These are phyloP conservation scores for Ustilago sp. DNA, from an alignment of 1,284 basidiomycete species.

Conservation along the genomic window DNA sequence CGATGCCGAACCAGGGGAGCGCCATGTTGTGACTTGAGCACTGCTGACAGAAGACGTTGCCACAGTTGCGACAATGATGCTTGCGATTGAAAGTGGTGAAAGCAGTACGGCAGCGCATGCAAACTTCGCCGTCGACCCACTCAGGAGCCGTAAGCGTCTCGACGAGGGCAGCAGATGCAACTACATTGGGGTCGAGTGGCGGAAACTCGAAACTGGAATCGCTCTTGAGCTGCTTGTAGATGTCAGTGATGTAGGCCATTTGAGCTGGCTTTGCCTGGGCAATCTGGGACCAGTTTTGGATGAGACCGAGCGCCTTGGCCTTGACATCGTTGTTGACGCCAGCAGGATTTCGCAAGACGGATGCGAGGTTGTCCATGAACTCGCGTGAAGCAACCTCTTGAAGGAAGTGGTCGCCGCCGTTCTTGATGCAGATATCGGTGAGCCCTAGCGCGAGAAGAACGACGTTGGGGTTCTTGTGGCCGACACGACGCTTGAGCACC, in stretches of 20 bases:
- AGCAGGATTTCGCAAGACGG: constrained; percentile 77
- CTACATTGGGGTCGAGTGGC: constrained; percentile 78
- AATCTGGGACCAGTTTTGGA: constrained; percentile 93
- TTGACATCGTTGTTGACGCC: constrained; percentile 84
- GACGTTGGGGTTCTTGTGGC: constrained; percentile 96
- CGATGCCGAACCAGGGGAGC: constrained; percentile 92
- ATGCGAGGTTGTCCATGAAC: constrained; percentile 91
- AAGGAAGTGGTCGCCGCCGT: constrained; percentile 93
- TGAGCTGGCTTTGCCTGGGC: constrained; percentile 83
- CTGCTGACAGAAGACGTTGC: constrained; percentile 92
- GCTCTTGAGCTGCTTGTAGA: constrained; percentile 53
- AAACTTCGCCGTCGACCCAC: constrained; percentile 96
- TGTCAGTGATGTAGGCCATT: constrained; percentile 67
- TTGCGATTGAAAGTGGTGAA: constrained; percentile 98
- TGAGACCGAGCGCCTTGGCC: constrained; percentile 79
- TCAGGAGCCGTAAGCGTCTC: constrained; percentile 77
- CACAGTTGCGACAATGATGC: constrained; percentile 98
- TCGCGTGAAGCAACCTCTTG: constrained; percentile 76
- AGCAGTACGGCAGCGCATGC: constrained; percentile 88
- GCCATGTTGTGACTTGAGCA: constrained; percentile 88
- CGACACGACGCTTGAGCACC: constrained; percentile 85
- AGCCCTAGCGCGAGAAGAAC: constrained; percentile 85
- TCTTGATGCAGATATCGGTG: constrained; percentile 95
- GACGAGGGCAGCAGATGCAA: constrained; percentile 61
- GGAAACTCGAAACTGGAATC: constrained; percentile 80